Evolutionary conservation across 768 basidiomycete species (phyloP).

Genomic region (Suillus luteus): DNA sequence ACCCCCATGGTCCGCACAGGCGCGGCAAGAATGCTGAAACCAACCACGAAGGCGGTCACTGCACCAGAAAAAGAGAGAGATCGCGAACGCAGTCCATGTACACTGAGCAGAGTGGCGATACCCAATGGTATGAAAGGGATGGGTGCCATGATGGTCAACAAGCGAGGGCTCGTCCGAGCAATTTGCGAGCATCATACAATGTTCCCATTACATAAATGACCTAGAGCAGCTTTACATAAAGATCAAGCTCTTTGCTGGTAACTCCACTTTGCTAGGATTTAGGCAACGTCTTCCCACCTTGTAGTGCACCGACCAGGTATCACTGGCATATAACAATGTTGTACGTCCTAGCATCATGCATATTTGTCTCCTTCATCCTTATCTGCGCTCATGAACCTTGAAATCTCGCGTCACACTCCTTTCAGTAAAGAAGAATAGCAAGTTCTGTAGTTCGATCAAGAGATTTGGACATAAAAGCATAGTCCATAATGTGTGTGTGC

Average conservation of each 20-base stretch:
- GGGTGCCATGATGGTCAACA: conserved; percentile 14
- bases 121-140: conserved; percentile 44
- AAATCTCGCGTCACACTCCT: too few species aligned
- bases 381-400: too few species aligned
- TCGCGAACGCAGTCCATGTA: conserved; percentile 71
- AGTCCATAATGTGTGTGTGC: not conserved
- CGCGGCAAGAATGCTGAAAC: conserved; percentile 71
- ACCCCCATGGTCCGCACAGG: conserved; percentile 64
- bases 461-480: not conserved
- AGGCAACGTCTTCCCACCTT: too few species aligned
- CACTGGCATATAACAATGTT: too few species aligned
- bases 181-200: not conserved
- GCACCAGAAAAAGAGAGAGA: conserved; percentile 82
- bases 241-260: too few species aligned
- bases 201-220: not conserved
- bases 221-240: not conserved
- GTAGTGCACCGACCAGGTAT: too few species aligned
- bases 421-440: not conserved
- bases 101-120: conserved; percentile 54
- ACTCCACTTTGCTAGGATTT: too few species aligned
- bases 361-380: too few species aligned
- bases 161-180: not conserved
- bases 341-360: too few species aligned
- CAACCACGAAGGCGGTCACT: conserved; percentile 72
- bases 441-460: not conserved